Evolutionary conservation across 129 eudicot genomes (phyloP).

Genomic region (Scalesia atractyloides): DNA sequence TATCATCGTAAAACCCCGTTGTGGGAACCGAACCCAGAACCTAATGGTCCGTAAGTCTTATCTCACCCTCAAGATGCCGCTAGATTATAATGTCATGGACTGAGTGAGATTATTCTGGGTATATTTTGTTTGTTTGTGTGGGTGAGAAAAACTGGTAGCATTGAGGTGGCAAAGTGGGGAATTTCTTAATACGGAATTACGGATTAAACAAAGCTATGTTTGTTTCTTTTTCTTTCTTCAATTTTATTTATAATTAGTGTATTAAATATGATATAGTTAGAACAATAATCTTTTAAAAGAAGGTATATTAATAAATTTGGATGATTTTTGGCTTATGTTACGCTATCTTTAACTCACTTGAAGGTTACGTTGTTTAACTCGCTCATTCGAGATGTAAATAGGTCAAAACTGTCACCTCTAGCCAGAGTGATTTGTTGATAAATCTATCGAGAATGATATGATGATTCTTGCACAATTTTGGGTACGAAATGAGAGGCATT

Average conservation of each 20-base stretch:
- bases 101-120: too few relatives aligned
- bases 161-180: constrained; percentile 5
- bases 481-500: too few relatives aligned
- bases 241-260: not conserved
- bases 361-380: too few relatives aligned
- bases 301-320: not conserved
- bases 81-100: too few relatives aligned
- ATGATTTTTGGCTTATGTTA: not conserved
- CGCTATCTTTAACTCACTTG: not conserved
- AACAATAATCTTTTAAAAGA: not conserved
- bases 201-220: not conserved
- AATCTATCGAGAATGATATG: not conserved
- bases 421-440: not conserved
- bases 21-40: too few relatives aligned
- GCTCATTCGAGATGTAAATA: not conserved
- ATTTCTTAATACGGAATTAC: not conserved
- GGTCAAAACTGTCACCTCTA: not conserved
- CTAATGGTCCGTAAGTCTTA: too few relatives aligned
- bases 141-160: not conserved
- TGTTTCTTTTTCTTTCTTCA: not conserved
- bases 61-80: too few relatives aligned
- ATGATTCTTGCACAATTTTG: not conserved
- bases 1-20: too few relatives aligned
- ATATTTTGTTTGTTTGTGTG: not conserved
- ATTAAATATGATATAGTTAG: not conserved